phyloP scores from a whole-genome alignment of 257 asterid species.

The Nicotiana benthamiana region DNA sequence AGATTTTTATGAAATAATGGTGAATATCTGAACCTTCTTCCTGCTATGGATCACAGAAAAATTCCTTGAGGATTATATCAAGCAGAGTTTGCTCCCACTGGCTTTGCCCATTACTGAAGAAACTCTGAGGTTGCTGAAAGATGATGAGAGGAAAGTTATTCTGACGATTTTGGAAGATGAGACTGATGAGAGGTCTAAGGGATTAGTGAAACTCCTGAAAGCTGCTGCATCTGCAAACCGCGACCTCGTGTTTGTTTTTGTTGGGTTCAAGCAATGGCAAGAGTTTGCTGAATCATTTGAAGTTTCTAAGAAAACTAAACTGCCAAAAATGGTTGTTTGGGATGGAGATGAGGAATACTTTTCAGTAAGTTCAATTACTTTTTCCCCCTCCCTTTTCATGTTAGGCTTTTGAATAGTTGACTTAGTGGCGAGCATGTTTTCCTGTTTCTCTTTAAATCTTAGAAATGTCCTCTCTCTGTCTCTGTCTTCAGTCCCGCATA shows the following conservation, averaged over 20 bases:
- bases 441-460: neutral
- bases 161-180: slow-evolving; percentile 63
- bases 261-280: slow-evolving; percentile 71
- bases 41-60: slow-evolving; percentile 46
- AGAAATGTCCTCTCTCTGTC: too few relatives aligned
- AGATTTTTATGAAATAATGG: neutral
- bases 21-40: slow-evolving; percentile 11
- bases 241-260: slow-evolving; percentile 72
- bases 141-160: slow-evolving; percentile 63
- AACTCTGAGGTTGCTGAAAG: slow-evolving; percentile 48
- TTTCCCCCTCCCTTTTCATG: neutral
- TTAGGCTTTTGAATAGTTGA: neutral
- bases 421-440: neutral
- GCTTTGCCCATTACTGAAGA: slow-evolving; percentile 62
- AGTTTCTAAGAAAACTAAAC: slow-evolving; percentile 44
- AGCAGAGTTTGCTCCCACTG: slow-evolving; percentile 70
- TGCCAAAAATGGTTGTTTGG: slow-evolving; percentile 90
- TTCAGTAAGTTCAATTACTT: slow-evolving; percentile 36
- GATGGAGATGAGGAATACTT: slow-evolving; percentile 69
- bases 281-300: slow-evolving; percentile 70
- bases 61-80: slow-evolving; percentile 70
- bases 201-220: slow-evolving; percentile 47
- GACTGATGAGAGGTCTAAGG: slow-evolving; percentile 45
- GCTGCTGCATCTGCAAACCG: slow-evolving; percentile 95
- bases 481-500: too few relatives aligned